These are phyloP conservation scores for Candolleomyces efflorescens DNA, from an alignment of 768 basidiomycete genomes.

Conservation along the genomic window DNA sequence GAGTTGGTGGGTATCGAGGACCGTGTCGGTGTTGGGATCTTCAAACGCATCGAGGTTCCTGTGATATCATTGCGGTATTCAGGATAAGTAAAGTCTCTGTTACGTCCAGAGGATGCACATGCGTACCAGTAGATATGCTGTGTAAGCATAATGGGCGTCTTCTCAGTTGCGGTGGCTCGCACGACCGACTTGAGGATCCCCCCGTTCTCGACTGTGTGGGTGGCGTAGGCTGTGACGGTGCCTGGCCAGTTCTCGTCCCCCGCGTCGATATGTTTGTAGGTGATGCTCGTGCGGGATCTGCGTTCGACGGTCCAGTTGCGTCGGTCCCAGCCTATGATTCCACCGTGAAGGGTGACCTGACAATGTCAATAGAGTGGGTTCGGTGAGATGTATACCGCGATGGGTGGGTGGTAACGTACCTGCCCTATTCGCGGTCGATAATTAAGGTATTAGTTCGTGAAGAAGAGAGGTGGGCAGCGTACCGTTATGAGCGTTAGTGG, in stretches of 20 bases:
- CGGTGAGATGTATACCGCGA: not conserved
- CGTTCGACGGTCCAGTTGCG: conserved; percentile 50
- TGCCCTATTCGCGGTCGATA: conserved; percentile 4
- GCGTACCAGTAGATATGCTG: conserved; percentile 52
- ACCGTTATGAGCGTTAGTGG: conserved; percentile 49
- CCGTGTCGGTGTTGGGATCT: conserved; percentile 26
- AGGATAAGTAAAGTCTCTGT: too few relatives aligned
- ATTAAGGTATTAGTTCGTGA: not conserved
- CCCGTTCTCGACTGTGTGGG: conserved; percentile 41
- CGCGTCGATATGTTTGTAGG: conserved; percentile 47
- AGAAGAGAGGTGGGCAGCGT: conserved; percentile 3
- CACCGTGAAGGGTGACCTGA: conserved; percentile 52
- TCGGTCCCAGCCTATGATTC: conserved; percentile 56
- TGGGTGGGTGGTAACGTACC: conserved; percentile 7
- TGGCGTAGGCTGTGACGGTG: conserved; percentile 38
- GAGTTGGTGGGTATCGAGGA: conserved; percentile 28
- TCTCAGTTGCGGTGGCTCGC: conserved; percentile 41
- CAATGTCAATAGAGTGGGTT: conserved; percentile 6
- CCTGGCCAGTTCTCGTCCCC: conserved; percentile 57
- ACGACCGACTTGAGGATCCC: conserved; percentile 39
- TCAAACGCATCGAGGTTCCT: conserved; percentile 52
- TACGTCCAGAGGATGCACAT: too few relatives aligned
- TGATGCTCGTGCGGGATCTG: conserved; percentile 41
- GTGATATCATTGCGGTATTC: too few relatives aligned
- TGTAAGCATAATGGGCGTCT: conserved; percentile 56